phyloP scores from a whole-genome alignment of 805 yeast species.

The Zygotorulaspora florentina region DNA sequence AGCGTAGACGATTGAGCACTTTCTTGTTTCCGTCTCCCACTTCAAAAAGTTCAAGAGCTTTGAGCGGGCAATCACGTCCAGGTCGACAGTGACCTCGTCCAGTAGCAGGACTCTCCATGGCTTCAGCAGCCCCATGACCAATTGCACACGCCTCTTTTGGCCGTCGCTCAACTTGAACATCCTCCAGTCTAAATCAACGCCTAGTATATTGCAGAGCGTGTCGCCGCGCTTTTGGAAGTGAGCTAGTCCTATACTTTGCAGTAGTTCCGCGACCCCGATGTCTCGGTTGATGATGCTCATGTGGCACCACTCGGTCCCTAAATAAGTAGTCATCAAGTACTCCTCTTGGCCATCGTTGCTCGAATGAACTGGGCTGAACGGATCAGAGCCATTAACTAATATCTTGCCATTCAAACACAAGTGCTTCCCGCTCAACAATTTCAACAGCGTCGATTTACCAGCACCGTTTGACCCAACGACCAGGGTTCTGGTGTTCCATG shows the following conservation, averaged over 20 bases:
- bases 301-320: conserved; percentile 97
- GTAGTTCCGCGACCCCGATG: conserved; percentile 75
- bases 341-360: conserved; percentile 37
- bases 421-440: conserved; percentile 86
- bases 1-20: conserved; percentile 81
- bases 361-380: conserved; percentile 58
- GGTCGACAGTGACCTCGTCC: conserved; percentile 95
- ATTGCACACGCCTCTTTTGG: conserved; percentile 88
- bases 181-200: conserved; percentile 84
- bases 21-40: conserved; percentile 65
- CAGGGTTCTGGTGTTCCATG: conserved; percentile 70
- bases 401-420: conserved; percentile 70
- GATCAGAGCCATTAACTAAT: conserved; percentile 76
- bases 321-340: conserved; percentile 57
- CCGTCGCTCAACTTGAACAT: conserved; percentile 94
- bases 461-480: conserved; percentile 96
- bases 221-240: conserved; percentile 73
- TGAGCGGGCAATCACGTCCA: conserved; percentile 87
- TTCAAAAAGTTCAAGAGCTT: conserved; percentile 65
- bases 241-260: conserved; percentile 81
- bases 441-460: conserved; percentile 86
- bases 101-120: conserved; percentile 87
- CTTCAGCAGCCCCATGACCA: conserved; percentile 85
- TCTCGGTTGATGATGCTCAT: conserved; percentile 88
- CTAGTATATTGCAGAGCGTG: conserved; percentile 67